Conservation (phyloP, 2,329 filamentous ascomycete genomes). For the Rosellinia necatrix region DNA sequence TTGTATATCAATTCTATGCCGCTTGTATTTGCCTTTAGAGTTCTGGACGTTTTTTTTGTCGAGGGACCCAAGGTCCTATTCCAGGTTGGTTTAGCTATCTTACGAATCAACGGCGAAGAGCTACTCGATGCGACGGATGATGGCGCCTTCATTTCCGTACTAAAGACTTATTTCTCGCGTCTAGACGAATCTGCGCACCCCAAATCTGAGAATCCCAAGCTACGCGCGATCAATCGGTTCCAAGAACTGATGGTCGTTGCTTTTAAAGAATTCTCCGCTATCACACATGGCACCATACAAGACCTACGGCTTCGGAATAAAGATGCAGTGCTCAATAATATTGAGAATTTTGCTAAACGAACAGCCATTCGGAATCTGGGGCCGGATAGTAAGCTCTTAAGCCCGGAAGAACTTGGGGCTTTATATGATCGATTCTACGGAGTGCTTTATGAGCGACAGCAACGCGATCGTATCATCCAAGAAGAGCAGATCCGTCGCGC, state of each 20-base stretch:
- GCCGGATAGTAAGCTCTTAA: conserved; percentile 91
- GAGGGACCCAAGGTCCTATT: conserved; percentile 97
- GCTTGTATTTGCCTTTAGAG: conserved; percentile 93
- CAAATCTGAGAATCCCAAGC: conserved; percentile 91
- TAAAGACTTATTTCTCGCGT: conserved; percentile 92
- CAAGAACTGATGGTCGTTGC: conserved; percentile 99
- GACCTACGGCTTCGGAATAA: conserved; percentile 93
- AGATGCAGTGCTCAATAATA: conserved; percentile 89
- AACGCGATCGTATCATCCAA: conserved; percentile 75
- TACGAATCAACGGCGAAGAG: conserved; percentile 96
- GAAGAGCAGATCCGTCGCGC: conserved; percentile 72
- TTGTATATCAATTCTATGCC: conserved; percentile 99
- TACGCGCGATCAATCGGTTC: conserved; percentile 91
- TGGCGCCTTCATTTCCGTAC: conserved; percentile 92
- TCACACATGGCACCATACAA: conserved; percentile 89
- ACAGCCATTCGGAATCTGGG: conserved; percentile 96
- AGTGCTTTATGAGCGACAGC: conserved; percentile 88
- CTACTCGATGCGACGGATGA: conserved; percentile 91
- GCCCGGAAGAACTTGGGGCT: conserved; percentile 81
- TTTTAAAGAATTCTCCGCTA: conserved; percentile 96
- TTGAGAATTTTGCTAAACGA: conserved; percentile 95
- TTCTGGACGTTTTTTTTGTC: conserved; percentile 96
- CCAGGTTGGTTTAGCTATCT: conserved; percentile 94
- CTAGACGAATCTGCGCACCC: conserved; percentile 96
- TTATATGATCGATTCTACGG: conserved; percentile 95